phyloP scores from a whole-genome alignment of 371 early-diverging fungal genomes.

The Haplosporangium sp. region DNA sequence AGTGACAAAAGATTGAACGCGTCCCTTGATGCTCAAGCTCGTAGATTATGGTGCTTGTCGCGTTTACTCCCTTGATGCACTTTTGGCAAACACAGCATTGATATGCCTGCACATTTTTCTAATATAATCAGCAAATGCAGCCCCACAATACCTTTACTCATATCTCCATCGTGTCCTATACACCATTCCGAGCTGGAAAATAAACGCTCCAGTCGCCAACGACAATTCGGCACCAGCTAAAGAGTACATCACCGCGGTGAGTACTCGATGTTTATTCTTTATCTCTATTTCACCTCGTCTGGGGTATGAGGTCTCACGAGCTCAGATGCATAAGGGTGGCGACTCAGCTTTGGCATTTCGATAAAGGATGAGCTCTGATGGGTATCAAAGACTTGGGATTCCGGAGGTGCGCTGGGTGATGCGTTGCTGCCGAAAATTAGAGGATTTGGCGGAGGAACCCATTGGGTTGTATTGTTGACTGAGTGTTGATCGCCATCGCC shows the following conservation, averaged over 20 bases:
- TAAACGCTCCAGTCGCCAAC: neutral
- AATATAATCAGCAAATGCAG: no score
- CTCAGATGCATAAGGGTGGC: constrained; percentile 50
- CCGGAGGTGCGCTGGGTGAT: constrained; percentile 37
- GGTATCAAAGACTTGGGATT: constrained; percentile 28
- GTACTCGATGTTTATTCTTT: neutral
- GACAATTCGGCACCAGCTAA: neutral
- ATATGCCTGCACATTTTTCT: no score
- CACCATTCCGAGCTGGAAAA: no score
- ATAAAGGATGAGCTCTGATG: constrained; percentile 14
- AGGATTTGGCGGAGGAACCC: constrained; percentile 20
- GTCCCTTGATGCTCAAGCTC: no score
- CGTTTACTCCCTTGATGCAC: no score
- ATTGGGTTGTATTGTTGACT: neutral
- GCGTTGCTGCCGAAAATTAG: constrained; percentile 8
- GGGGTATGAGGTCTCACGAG: constrained; percentile 19
- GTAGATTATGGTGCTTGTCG: no score
- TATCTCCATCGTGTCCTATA: no score
- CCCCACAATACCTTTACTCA: no score
- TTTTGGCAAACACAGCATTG: no score
- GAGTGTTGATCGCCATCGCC: neutral
- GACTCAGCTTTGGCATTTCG: constrained; percentile 44
- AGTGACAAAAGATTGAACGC: no score
- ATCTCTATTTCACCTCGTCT: constrained; percentile 25
- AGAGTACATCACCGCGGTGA: no score